These are phyloP conservation scores for Aegilops longissima DNA, from an alignment of 176 grass and related monocot genomes.

Conservation along the genomic window DNA sequence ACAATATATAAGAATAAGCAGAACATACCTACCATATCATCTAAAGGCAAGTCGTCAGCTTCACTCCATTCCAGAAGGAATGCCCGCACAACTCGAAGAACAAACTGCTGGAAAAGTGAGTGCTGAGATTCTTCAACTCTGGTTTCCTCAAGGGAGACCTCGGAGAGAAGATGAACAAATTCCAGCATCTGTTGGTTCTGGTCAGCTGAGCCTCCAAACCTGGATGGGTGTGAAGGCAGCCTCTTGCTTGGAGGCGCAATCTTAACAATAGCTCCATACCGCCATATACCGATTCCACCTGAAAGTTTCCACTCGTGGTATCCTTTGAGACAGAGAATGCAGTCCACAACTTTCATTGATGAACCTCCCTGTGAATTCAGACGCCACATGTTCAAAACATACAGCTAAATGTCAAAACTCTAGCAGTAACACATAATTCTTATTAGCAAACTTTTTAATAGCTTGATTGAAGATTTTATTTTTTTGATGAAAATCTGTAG, in stretches of 20 bases:
- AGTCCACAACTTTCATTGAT: conserved; percentile 88
- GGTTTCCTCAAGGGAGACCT: conserved; percentile 72
- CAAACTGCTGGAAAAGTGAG: conserved; percentile 63
- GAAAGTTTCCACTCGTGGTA: conserved; percentile 86
- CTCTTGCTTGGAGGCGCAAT: conserved; percentile 61
- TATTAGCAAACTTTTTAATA: background rate
- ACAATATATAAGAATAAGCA: conserved; percentile 25
- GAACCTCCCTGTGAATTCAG: conserved; percentile 63
- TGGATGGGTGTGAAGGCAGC: conserved; percentile 39
- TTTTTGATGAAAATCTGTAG: background rate
- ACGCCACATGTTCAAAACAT: background rate
- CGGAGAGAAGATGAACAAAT: conserved; percentile 66
- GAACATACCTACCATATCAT: conserved; percentile 88
- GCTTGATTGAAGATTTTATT: background rate
- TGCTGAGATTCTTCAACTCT: conserved; percentile 47
- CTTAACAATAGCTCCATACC: conserved; percentile 79
- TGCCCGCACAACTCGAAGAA: conserved; percentile 54
- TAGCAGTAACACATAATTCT: background rate
- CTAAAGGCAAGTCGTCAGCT: conserved; percentile 53
- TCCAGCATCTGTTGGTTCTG: conserved; percentile 70
- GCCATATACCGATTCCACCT: conserved; percentile 80
- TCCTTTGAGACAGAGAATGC: conserved; percentile 82
- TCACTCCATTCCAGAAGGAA: conserved; percentile 66
- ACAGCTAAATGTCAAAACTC: background rate
- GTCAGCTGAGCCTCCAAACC: conserved; percentile 35